Conservation (phyloP, 495 filamentous ascomycete species). For the Aspergillus bridgeri region DNA sequence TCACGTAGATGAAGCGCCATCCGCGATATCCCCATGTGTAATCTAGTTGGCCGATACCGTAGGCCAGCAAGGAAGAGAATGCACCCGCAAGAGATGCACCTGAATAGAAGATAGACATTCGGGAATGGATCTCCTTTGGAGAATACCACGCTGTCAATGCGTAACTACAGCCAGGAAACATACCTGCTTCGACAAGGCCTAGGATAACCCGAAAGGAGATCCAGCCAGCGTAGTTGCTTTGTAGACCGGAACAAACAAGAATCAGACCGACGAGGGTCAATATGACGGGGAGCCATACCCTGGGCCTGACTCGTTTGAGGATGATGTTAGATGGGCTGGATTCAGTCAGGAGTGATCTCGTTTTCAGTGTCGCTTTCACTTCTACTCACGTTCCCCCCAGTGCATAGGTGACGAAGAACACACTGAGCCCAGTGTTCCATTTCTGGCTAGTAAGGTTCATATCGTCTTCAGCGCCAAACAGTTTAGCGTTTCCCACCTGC, state of each 20-base stretch:
- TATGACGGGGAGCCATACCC: background rate
- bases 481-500: background rate
- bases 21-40: constrained; percentile 63
- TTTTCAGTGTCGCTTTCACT: background rate
- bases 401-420: constrained; percentile 10
- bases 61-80: constrained; percentile 77
- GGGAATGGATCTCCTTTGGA: constrained; percentile 74
- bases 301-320: constrained; percentile 6
- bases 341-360: background rate
- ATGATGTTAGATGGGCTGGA: constrained; percentile 9
- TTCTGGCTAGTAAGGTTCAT: background rate
- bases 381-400: background rate
- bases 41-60: constrained; percentile 72
- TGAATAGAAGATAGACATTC: constrained; percentile 84
- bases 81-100: constrained; percentile 77
- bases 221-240: constrained; percentile 66
- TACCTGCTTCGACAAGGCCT: constrained; percentile 73
- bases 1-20: constrained; percentile 76
- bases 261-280: constrained; percentile 56
- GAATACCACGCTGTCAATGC: constrained; percentile 83
- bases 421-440: constrained; percentile 8
- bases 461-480: background rate
- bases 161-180: constrained; percentile 41
- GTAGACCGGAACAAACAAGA: constrained; percentile 68
- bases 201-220: constrained; percentile 77